These are phyloP conservation scores for Purshia tridentata DNA, from an alignment of 306 rosid species.

Conservation along the genomic window DNA sequence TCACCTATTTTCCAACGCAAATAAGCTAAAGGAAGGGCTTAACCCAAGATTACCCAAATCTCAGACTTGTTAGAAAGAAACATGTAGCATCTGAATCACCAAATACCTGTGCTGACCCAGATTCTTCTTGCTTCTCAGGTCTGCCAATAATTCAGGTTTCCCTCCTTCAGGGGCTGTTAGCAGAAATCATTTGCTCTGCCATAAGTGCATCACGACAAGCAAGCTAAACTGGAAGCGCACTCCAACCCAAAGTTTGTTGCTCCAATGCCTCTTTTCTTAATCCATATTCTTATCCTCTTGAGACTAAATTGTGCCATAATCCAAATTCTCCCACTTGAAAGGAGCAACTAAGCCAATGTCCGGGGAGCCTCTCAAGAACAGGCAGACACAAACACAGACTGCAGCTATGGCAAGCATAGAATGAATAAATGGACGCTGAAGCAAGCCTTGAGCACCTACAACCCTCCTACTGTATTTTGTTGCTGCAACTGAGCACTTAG, in stretches of 20 bases:
- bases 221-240: neutral
- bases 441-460: constrained; percentile 59
- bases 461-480: constrained; percentile 43
- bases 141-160: neutral
- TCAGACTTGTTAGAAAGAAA: neutral
- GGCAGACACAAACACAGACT: constrained; percentile 88
- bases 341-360: constrained; percentile 67
- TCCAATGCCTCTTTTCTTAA: neutral
- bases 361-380: constrained; percentile 75
- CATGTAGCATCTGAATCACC: constrained; percentile 7
- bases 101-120: neutral
- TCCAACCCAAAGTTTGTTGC: constrained; percentile 23
- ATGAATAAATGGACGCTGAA: constrained; percentile 71
- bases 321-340: constrained; percentile 83
- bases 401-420: constrained; percentile 88
- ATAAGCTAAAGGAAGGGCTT: constrained; percentile 15
- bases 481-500: constrained; percentile 59
- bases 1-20: constrained; percentile 26
- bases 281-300: constrained; percentile 23
- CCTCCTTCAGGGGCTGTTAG: too few species aligned
- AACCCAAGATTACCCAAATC: constrained; percentile 22
- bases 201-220: neutral
- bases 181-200: neutral
- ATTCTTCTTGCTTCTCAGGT: neutral
- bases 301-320: constrained; percentile 59